Base-by-base conservation (phyloP, 2,329 filamentous ascomycete species). In the Sporothrix brunneoviolacea region DNA sequence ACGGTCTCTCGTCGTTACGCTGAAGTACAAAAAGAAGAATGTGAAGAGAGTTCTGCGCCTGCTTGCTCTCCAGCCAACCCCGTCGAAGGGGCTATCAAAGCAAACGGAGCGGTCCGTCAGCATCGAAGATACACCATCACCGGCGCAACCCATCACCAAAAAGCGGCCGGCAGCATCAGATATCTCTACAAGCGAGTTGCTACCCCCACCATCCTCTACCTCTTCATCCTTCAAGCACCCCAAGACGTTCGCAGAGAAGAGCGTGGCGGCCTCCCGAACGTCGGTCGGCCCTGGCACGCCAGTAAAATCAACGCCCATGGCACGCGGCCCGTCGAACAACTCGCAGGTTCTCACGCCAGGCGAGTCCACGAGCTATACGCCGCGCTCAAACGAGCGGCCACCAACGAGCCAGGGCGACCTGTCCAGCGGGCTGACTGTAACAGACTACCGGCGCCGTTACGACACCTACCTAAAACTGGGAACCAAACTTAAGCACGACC, bases 311-410 rank as follows among this genome's bases (percentile, higher is more conserved):
- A 66, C 69, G 2, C 62, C 74, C 50, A 79, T 79, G 75, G 75
- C 71, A 5, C 73, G 76, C 4, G 75, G 72, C 30, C 69, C 74
- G 45, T 79, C 77, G 1, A 76, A 64, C 60, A 76, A 74, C 58
- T 80, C 76, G 1, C 67, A 74, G 53, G 70, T 68, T 8, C 67
- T 73, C 37, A 80, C 77, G 0, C 76, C 77, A 0, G 73, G 74
- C 18, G 72, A 73, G 8, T 57, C 65, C 3, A 66, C 67, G 42
- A 70, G 62, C 43, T 60, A 68, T 38, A 74, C 71, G 3, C 71
- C 71, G 3, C 66, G 69, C 5, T 59, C 65, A 3, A 64, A 60
- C 49, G 67, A 68, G 38, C 65, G 66, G n/a, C 68, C 65, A 2
- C 64, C 67, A 1, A 63, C 65, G 6, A 67, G 70, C 44, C 60